Percentiles rank a stretch among this genome's conserved stretches.
phyloP scores from a whole-genome alignment of 257 asterid genomes.

The Fraxinus cuspidata region DNA sequence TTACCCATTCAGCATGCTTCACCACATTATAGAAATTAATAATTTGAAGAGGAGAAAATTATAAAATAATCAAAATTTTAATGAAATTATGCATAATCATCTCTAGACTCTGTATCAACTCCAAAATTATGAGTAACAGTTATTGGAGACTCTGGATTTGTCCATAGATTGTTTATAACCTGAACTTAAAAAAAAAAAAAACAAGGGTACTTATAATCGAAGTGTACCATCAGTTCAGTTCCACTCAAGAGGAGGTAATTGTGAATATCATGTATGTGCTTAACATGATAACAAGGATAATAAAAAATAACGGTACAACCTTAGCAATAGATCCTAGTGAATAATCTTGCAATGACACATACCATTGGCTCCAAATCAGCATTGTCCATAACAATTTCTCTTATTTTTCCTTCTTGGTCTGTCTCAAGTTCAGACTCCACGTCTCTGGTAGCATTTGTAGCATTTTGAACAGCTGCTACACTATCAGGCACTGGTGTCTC shows the following conservation, averaged over 20 bases:
- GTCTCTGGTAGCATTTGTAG: slow-evolving; percentile 83
- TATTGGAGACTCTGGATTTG: neutral
- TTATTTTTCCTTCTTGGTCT: slow-evolving; percentile 80
- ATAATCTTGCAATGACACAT: slow-evolving; percentile 25
- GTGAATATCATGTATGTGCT: neutral
- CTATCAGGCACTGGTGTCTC: slow-evolving; percentile 79
- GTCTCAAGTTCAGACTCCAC: slow-evolving; percentile 71
- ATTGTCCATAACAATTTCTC: slow-evolving; percentile 67
- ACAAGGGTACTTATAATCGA: slow-evolving; percentile 16
- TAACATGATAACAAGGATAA: slow-evolving; percentile 9
- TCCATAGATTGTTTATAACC: neutral
- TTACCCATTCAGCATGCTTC: neutral
- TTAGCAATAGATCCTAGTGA: slow-evolving; percentile 4
- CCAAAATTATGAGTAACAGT: neutral
- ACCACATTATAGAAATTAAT: neutral
- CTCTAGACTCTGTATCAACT: neutral
- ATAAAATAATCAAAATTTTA: neutral
- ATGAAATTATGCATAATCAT: neutral
- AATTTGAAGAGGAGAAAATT: neutral
- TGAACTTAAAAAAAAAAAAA: too few relatives aligned
- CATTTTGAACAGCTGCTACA: slow-evolving; percentile 84
- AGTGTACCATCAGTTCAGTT: slow-evolving; percentile 12
- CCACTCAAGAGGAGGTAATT: neutral
- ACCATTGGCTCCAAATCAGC: slow-evolving; percentile 64
- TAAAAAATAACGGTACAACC: slow-evolving; percentile 9